Evolutionary conservation across 495 filamentous ascomycete species (phyloP).

Genomic region (Elasticomyces elasticus): DNA sequence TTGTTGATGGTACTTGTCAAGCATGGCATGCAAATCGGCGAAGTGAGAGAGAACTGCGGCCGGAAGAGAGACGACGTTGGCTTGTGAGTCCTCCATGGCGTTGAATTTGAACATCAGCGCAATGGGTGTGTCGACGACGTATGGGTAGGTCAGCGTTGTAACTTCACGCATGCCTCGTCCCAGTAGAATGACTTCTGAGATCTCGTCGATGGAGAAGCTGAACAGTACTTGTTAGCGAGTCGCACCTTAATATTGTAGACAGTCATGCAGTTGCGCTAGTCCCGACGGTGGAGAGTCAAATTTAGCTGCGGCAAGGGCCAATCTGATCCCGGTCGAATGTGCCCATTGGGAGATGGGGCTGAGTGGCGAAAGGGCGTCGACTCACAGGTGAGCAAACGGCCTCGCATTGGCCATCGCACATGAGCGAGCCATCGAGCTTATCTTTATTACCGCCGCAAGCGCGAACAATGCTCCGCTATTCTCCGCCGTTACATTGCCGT

Average conservation of each 20-base stretch:
- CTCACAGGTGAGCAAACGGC: too few species aligned
- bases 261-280: too few species aligned
- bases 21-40: too few species aligned
- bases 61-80: too few species aligned
- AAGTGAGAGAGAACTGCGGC: neutral
- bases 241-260: too few species aligned
- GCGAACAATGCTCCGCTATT: constrained; percentile 10
- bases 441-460: neutral
- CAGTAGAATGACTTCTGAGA: constrained; percentile 1
- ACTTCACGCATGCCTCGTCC: constrained; percentile 2
- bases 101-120: neutral
- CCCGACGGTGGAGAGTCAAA: too few species aligned
- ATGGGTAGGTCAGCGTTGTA: neutral
- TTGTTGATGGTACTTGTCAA: too few species aligned
- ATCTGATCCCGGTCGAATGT: too few species aligned
- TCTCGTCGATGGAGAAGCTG: neutral
- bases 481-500: neutral
- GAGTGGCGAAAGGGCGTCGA: too few species aligned
- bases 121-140: neutral
- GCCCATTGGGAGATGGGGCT: too few species aligned
- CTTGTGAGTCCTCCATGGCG: neutral
- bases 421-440: constrained; percentile 3
- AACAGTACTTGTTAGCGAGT: too few species aligned
- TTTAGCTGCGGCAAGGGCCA: too few species aligned
- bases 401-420: neutral